Percentiles rank a stretch among this genome's conserved stretches.
phyloP scores from a whole-genome alignment of 2,329 filamentous ascomycete genomes.

The Diplodia scrobiculata region DNA sequence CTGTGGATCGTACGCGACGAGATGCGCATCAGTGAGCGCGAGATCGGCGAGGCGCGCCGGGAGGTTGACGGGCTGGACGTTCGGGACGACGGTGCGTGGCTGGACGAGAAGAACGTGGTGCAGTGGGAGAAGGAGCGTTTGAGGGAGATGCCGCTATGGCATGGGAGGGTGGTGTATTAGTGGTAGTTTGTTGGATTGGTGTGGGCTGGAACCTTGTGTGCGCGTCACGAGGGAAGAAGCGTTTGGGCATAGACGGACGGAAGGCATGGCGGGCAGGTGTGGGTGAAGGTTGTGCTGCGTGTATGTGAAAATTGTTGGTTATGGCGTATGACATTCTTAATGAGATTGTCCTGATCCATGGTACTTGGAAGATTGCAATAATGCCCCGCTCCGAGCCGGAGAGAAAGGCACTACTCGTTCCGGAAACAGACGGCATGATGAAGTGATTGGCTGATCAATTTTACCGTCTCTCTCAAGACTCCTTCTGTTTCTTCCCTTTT shows the following conservation, averaged over 20 bases:
- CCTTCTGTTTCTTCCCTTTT: too few species aligned
- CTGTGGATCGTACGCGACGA: slow-evolving; percentile 52
- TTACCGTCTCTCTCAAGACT: too few species aligned
- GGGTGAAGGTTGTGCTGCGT: not conserved
- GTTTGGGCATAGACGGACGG: not conserved
- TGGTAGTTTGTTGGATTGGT: slow-evolving; percentile 34
- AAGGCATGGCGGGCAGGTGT: not conserved
- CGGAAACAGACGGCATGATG: not conserved
- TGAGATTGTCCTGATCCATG: not conserved
- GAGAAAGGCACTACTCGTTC: not conserved
- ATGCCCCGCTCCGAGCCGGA: not conserved
- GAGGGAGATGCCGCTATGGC: slow-evolving; percentile 49
- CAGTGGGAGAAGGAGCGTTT: slow-evolving; percentile 49
- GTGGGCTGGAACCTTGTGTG: not conserved
- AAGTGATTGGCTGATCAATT: not conserved
- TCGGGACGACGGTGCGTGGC: slow-evolving; percentile 50
- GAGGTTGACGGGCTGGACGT: slow-evolving; percentile 44
- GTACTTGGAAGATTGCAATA: not conserved
- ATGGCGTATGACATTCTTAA: not conserved
- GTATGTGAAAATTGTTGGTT: not conserved
- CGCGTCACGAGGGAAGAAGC: not conserved
- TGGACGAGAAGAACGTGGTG: slow-evolving; percentile 51
- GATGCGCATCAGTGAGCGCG: slow-evolving; percentile 48
- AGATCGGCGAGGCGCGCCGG: slow-evolving; percentile 47
- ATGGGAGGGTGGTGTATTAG: slow-evolving; percentile 43